Evolutionary conservation across 768 basidiomycete species (phyloP).

Genomic region (Leucogyrophana mollusca): DNA sequence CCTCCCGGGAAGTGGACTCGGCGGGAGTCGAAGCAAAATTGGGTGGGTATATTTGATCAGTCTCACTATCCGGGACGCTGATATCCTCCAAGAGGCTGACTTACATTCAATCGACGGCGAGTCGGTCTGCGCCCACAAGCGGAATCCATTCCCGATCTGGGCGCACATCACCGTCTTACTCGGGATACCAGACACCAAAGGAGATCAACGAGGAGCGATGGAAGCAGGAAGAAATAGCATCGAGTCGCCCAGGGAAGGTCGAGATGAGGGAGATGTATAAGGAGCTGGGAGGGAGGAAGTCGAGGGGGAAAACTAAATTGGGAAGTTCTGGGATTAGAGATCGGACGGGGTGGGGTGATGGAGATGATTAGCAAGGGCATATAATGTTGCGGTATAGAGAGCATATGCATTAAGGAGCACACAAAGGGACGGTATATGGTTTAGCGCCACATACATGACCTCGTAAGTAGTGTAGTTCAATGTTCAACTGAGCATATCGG

Average conservation of each 20-base stretch:
- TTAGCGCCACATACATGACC: too few relatives aligned
- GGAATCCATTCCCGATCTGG: constrained; percentile 42
- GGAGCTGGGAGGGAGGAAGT: constrained; percentile 83
- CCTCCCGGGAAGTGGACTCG: constrained; percentile 90
- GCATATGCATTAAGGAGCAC: too few relatives aligned
- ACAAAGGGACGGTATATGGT: too few relatives aligned
- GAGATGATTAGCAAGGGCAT: constrained; percentile 26
- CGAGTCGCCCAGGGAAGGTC: constrained; percentile 61
- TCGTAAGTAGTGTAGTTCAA: background rate
- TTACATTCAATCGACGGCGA: constrained; percentile 38
- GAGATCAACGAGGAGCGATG: constrained; percentile 81
- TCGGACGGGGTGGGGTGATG: constrained; percentile 72
- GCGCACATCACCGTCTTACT: constrained; percentile 48
- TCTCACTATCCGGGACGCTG: constrained; percentile 5
- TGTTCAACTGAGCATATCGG: constrained; percentile 16
- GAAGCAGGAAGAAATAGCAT: constrained; percentile 46
- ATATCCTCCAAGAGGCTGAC: constrained; percentile 48
- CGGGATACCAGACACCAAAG: constrained; percentile 74
- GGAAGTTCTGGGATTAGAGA: constrained; percentile 67
- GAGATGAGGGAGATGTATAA: constrained; percentile 94
- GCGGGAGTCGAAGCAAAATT: constrained; percentile 90
- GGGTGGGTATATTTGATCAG: constrained; percentile 48
- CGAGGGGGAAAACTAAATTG: constrained; percentile 70
- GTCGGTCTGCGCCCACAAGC: constrained; percentile 39
- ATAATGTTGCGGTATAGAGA: constrained; percentile 5